These are phyloP conservation scores for Datura wrightii DNA, from an alignment of 257 asterid species.

Conservation along the genomic window DNA sequence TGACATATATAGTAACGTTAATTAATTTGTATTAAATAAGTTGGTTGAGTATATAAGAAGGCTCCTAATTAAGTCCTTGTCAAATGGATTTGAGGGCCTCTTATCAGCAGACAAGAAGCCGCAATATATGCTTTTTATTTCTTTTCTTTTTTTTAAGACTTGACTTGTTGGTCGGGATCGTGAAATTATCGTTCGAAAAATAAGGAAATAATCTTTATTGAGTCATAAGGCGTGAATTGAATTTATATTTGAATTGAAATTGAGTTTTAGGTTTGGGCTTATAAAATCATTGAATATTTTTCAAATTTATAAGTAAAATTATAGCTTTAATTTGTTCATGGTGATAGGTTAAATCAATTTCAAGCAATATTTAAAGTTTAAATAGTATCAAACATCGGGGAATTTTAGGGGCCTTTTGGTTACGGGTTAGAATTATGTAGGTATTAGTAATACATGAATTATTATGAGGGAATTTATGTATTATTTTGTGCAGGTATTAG, in stretches of 20 bases:
- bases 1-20: not conserved
- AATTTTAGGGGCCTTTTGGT: too few relatives aligned
- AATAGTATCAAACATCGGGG: not conserved
- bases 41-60: not conserved
- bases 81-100: not conserved
- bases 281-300: not conserved
- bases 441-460: too few relatives aligned
- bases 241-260: not conserved
- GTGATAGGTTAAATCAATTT: not conserved
- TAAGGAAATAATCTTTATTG: not conserved
- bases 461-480: too few relatives aligned
- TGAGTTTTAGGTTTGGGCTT: too few relatives aligned
- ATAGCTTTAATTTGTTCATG: not conserved
- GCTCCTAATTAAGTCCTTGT: not conserved
- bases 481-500: too few relatives aligned
- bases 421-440: too few relatives aligned
- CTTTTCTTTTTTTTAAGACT: not conserved
- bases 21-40: not conserved
- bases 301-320: not conserved
- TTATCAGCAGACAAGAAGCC: not conserved
- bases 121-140: not conserved
- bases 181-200: not conserved
- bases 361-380: not conserved
- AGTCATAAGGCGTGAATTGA: not conserved
- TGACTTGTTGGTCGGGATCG: not conserved